Percentiles rank a stretch among this genome's conserved stretches.
Evolutionary conservation across 2,329 filamentous ascomycete species (phyloP).

Genomic region (Pleomassaria siparia): DNA sequence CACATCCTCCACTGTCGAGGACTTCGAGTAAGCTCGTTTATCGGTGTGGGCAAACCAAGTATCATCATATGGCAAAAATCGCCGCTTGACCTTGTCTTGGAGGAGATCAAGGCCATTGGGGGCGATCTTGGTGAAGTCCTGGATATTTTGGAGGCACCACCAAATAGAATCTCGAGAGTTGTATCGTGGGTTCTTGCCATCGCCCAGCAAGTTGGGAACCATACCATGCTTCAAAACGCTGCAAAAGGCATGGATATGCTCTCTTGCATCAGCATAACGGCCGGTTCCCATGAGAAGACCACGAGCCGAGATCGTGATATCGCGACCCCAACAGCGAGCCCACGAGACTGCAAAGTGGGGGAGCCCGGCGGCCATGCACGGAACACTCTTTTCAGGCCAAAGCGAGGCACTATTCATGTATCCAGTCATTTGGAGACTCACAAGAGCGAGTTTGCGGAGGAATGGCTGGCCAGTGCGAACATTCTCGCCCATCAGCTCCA

Average conservation of each 20-base stretch:
- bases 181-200: constrained; percentile 83
- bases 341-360: constrained; percentile 93
- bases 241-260: constrained; percentile 92
- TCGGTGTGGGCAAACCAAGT: constrained; percentile 88
- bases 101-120: constrained; percentile 76
- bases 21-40: constrained; percentile 77
- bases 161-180: constrained; percentile 96
- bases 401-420: constrained; percentile 87
- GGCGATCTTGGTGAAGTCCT: constrained; percentile 83
- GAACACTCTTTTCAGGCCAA: constrained; percentile 81
- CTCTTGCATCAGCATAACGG: constrained; percentile 82
- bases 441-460: constrained; percentile 82
- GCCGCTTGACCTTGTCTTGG: constrained; percentile 73
- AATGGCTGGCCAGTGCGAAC: constrained; percentile 84
- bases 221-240: constrained; percentile 97
- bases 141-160: constrained; percentile 96
- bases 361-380: constrained; percentile 85
- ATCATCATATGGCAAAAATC: constrained; percentile 94
- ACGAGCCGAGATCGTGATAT: constrained; percentile 93
- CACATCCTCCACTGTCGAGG: constrained; percentile 82
- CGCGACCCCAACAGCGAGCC: constrained; percentile 95
- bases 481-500: constrained; percentile 77
- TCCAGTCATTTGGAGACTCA: constrained; percentile 88
- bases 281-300: constrained; percentile 91
- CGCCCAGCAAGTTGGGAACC: constrained; percentile 91